Base-by-base conservation (phyloP, 192 early-diverging fungal species). In the Coemansia sp. region DNA sequence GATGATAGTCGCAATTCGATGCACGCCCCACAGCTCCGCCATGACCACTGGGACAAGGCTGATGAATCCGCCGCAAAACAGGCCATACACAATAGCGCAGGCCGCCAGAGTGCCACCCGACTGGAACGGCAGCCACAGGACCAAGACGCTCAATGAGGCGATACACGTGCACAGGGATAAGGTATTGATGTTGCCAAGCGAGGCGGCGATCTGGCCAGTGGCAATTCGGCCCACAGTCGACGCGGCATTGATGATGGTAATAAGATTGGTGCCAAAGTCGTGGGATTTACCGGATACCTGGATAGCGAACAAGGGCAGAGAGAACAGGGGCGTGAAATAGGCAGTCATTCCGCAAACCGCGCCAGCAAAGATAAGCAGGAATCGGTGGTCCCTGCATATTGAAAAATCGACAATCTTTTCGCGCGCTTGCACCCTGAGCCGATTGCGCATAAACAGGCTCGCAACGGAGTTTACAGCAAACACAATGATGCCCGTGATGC, bases 171-270 rank as follows among this genome's bases (percentile, higher is more conserved):
- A 87, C 12, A 82, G 43, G 6, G 67, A 39, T 19, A 91, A 64
- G 6, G 86, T 84, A 67, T 90, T 90, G 66, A 89, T 69, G 56
- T 87, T 87, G 24, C 91, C 91, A 5, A 85, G 35, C 1, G 51
- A 51, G 40, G 86, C 86, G 1, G 88, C 87, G 24, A 88, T 58
- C 22, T 86, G 75, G 36, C 90, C 90, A 19, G 88, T 80, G 0
- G 76, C 64, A 64, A 92, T 85, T 32, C 90, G 85, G 14, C 86
- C 87, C 1, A 88, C 46, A 3, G 89, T 87, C 12, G 88, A 89
- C 14, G 83, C 71, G 27, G 82, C 90, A 38, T 86, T 87, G 81
- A 90, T 88, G 38, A 94, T 67, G 46, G 87, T 87, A 29, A 92
- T 67, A 41, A 91, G 75, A 22, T 85, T 72, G 1, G 86, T 81